Percentiles rank a stretch among this genome's conserved stretches.
Conservation (phyloP, 768 basidiomycete genomes). For the Tulasnella sp. region DNA sequence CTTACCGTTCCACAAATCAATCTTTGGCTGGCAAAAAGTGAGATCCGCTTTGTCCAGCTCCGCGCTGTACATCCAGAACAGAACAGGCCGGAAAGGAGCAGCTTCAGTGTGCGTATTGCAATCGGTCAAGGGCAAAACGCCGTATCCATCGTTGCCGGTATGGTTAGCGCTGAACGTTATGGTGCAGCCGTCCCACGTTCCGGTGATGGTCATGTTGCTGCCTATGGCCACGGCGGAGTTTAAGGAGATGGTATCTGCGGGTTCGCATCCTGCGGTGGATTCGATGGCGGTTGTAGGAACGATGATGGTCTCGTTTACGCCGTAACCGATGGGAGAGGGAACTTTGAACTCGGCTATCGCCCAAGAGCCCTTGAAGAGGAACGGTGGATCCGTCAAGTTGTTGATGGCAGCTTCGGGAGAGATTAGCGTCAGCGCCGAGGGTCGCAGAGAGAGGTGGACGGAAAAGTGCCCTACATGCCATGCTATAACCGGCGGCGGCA, state of each 20-base stretch:
- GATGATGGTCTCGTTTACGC: slow-evolving; percentile 6
- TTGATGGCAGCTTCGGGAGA: slow-evolving; percentile 39
- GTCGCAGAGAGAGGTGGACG: too few relatives aligned
- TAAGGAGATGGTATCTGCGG: not conserved
- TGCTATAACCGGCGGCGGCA: slow-evolving; percentile 55
- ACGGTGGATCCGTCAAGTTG: slow-evolving; percentile 54
- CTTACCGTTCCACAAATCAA: slow-evolving; percentile 44
- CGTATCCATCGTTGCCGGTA: slow-evolving; percentile 46
- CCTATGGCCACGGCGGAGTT: not conserved
- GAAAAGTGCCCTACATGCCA: not conserved
- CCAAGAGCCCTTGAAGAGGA: slow-evolving; percentile 48
- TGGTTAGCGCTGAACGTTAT: slow-evolving; percentile 41
- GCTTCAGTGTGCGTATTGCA: slow-evolving; percentile 33
- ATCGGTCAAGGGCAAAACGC: slow-evolving; percentile 42
- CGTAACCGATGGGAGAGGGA: slow-evolving; percentile 23
- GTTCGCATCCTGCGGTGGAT: not conserved
- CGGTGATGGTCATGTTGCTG: slow-evolving; percentile 40
- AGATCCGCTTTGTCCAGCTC: slow-evolving; percentile 42
- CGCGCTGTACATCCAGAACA: slow-evolving; percentile 59
- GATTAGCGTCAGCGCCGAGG: not conserved
- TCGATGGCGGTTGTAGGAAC: slow-evolving; percentile 18
- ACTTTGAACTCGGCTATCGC: slow-evolving; percentile 53
- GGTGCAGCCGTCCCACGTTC: slow-evolving; percentile 51
- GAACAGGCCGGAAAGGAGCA: slow-evolving; percentile 50
- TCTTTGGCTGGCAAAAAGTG: slow-evolving; percentile 56